A percentile compares a stretch with the other conserved stretches of the same genome.
Conservation (phyloP, 768 basidiomycete genomes). For the Leccinum longicurvipes region DNA sequence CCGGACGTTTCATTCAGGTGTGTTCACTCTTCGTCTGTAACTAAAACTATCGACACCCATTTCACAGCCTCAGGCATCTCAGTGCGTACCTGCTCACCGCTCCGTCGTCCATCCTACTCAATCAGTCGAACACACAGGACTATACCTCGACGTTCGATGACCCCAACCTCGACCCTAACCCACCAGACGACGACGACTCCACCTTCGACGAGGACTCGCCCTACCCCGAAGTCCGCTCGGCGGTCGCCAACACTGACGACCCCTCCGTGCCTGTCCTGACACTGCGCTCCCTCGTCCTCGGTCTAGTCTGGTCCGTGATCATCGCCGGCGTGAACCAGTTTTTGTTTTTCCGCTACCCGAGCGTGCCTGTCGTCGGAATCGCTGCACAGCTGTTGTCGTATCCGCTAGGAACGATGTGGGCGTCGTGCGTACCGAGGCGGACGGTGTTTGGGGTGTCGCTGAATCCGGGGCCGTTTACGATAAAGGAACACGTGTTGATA, state of each 20-base stretch:
- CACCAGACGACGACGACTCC: neutral
- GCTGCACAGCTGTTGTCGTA: constrained; percentile 71
- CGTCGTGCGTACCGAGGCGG: constrained; percentile 49
- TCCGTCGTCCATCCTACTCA: neutral
- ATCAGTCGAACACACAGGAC: neutral
- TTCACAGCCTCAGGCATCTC: constrained; percentile 14
- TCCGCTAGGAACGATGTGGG: constrained; percentile 61
- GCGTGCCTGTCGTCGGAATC: constrained; percentile 57
- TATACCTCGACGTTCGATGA: constrained; percentile 14
- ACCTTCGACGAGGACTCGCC: constrained; percentile 59
- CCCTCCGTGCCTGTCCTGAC: constrained; percentile 58
- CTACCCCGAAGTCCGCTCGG: constrained; percentile 69
- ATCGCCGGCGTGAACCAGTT: constrained; percentile 69
- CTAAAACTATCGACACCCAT: neutral
- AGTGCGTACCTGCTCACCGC: constrained; percentile 9
- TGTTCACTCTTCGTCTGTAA: no score
- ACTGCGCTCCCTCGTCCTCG: constrained; percentile 69
- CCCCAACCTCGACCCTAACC: constrained; percentile 24
- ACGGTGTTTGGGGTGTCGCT: constrained; percentile 57
- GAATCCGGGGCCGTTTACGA: constrained; percentile 74
- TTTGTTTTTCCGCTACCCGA: constrained; percentile 75
- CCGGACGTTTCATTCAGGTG: constrained; percentile 19
- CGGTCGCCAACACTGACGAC: constrained; percentile 71
- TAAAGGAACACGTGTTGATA: constrained; percentile 74
- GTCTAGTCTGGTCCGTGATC: constrained; percentile 65